Evolutionary conservation across 139 green algal species (phyloP).

Genomic region (Medakamo hakoo): DNA sequence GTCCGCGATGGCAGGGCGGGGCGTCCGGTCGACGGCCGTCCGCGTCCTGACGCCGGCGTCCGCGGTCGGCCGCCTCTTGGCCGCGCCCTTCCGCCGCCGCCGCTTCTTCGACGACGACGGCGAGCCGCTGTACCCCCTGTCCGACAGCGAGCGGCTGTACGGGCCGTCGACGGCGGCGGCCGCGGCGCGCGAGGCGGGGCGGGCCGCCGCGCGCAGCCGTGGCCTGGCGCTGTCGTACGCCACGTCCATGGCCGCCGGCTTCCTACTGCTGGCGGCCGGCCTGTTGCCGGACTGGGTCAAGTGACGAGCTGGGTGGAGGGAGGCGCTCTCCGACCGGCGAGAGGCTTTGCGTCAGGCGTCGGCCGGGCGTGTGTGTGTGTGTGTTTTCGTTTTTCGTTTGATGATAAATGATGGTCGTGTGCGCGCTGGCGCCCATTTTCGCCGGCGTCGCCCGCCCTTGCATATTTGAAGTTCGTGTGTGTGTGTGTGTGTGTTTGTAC

Average conservation of each 20-base stretch:
- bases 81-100: constrained; percentile 22
- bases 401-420: not conserved
- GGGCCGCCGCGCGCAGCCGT: too few species aligned
- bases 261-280: too few species aligned
- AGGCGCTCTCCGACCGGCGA: too few species aligned
- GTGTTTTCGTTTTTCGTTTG: not conserved
- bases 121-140: constrained; percentile 1
- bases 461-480: too few species aligned
- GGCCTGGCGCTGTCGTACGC: not conserved
- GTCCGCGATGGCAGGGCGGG: constrained; percentile 26
- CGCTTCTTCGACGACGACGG: constrained; percentile 60
- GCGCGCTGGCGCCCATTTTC: too few species aligned
- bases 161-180: not conserved
- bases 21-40: not conserved
- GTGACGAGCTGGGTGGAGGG: too few species aligned
- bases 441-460: too few species aligned
- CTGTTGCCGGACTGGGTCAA: too few species aligned
- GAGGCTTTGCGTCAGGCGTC: too few species aligned
- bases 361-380: not conserved
- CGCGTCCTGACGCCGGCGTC: constrained; percentile 47
- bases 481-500: not conserved
- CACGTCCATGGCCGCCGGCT: not conserved
- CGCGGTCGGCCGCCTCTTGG: constrained; percentile 33
- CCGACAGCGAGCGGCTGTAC: not conserved
- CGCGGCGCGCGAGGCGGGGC: too few species aligned